phyloP scores from a whole-genome alignment of 495 filamentous ascomycete species.

The Penicillium psychrofluorescens region DNA sequence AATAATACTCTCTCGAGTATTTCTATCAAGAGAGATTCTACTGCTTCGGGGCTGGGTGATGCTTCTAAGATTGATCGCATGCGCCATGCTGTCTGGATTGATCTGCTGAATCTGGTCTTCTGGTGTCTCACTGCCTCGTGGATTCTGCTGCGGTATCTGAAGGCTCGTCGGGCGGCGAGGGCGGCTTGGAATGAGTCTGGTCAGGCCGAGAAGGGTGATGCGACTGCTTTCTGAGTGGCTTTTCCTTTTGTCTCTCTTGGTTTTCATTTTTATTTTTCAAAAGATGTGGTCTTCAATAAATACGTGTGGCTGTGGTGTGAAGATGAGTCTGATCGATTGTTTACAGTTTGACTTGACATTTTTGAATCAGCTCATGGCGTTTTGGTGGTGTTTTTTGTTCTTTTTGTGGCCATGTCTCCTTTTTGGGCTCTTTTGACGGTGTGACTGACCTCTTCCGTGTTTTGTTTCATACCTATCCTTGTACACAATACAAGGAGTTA shows the following conservation, averaged over 20 bases:
- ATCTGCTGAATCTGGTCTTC: conserved; percentile 62
- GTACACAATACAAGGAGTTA: too few species aligned
- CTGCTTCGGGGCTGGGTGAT: conserved; percentile 9
- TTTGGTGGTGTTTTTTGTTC: too few species aligned
- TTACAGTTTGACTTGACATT: too few species aligned
- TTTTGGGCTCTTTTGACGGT: too few species aligned
- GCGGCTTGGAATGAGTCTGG: not conserved
- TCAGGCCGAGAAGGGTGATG: conserved; percentile 14
- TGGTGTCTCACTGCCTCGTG: conserved; percentile 56
- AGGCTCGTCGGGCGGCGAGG: conserved; percentile 8
- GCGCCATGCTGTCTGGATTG: conserved; percentile 83
- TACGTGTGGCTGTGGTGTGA: too few species aligned
- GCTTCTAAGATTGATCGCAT: conserved; percentile 52
- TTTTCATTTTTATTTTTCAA: not conserved
- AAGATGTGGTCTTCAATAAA: not conserved
- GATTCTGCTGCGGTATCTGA: conserved; percentile 33
- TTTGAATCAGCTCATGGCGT: too few species aligned
- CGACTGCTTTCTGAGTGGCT: not conserved
- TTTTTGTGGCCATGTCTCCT: too few species aligned
- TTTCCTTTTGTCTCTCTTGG: not conserved
- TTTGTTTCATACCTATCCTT: too few species aligned
- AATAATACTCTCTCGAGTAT: too few species aligned
- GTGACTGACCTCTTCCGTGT: too few species aligned
- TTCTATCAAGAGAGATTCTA: conserved; percentile 39
- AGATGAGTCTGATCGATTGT: too few species aligned